Evolutionary conservation across 306 rosid genomes (phyloP).

Genomic region (Rosa lucieae): DNA sequence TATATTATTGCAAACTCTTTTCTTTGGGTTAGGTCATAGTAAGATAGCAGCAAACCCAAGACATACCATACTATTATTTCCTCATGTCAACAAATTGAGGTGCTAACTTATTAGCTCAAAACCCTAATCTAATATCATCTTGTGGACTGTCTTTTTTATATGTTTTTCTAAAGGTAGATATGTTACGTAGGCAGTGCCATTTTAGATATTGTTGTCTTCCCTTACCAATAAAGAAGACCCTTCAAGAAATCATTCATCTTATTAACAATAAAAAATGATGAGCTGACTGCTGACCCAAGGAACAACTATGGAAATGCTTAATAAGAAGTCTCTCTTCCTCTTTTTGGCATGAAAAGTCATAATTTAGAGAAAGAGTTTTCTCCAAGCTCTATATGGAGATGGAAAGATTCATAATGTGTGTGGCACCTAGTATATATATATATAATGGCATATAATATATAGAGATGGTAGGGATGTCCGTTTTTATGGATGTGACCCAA

Average conservation of each 20-base stretch:
- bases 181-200: background rate
- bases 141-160: background rate
- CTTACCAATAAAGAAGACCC: background rate
- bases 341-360: conserved; percentile 4
- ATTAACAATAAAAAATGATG: background rate
- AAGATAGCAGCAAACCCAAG: conserved; percentile 19
- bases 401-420: background rate
- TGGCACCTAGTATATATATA: background rate
- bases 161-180: background rate
- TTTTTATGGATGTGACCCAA: background rate
- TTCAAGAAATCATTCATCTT: background rate
- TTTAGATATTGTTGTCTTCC: background rate
- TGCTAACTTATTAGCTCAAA: background rate
- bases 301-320: background rate
- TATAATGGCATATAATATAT: background rate
- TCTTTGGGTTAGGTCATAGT: conserved; percentile 22
- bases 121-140: conserved; percentile 4
- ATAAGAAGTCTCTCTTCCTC: conserved; percentile 1
- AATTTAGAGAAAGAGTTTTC: background rate
- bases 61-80: conserved; percentile 3
- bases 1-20: conserved; percentile 16
- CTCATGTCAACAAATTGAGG: conserved; percentile 39
- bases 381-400: conserved; percentile 12
- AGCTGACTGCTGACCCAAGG: background rate
- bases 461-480: conserved; percentile 2